Conservation (phyloP, 1,284 basidiomycete species). For the Cerrena zonata region DNA sequence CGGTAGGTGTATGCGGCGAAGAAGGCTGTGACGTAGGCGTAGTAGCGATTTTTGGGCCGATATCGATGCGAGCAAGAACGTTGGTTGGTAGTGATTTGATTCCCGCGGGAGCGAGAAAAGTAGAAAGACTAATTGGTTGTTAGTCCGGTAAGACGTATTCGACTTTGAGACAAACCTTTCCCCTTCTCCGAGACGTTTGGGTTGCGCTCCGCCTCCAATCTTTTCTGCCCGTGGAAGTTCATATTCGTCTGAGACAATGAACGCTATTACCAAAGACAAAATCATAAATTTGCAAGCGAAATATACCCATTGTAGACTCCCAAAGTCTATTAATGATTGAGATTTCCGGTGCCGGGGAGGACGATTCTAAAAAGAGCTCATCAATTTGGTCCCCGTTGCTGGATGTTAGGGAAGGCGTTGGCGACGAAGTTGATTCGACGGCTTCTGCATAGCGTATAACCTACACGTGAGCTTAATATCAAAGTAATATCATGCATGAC, state of each 20-base stretch:
- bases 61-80: not conserved
- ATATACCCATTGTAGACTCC: slow-evolving; percentile 39
- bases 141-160: slow-evolving; percentile 12
- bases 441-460: slow-evolving; percentile 8
- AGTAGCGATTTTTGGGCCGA: slow-evolving; percentile 20
- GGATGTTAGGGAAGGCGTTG: slow-evolving; percentile 27
- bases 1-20: slow-evolving; percentile 27
- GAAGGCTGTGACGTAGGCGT: slow-evolving; percentile 26
- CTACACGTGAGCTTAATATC: not conserved
- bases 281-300: not conserved
- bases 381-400: slow-evolving; percentile 34
- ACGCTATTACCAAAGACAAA: not conserved
- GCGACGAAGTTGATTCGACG: slow-evolving; percentile 10
- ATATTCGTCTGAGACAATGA: slow-evolving; percentile 32
- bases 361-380: slow-evolving; percentile 40
- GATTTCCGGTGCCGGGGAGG: slow-evolving; percentile 28
- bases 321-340: slow-evolving; percentile 29
- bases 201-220: slow-evolving; percentile 17
- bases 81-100: not conserved
- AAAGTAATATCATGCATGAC: slow-evolving; percentile 5
- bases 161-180: slow-evolving; percentile 16
- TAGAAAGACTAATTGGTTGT: slow-evolving; percentile 25
- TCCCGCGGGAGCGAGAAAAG: slow-evolving; percentile 27
- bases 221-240: slow-evolving; percentile 24
- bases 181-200: slow-evolving; percentile 17